These are phyloP conservation scores for Neurospora sp. DNA, from an alignment of 2,329 filamentous ascomycete species.

Conservation along the genomic window DNA sequence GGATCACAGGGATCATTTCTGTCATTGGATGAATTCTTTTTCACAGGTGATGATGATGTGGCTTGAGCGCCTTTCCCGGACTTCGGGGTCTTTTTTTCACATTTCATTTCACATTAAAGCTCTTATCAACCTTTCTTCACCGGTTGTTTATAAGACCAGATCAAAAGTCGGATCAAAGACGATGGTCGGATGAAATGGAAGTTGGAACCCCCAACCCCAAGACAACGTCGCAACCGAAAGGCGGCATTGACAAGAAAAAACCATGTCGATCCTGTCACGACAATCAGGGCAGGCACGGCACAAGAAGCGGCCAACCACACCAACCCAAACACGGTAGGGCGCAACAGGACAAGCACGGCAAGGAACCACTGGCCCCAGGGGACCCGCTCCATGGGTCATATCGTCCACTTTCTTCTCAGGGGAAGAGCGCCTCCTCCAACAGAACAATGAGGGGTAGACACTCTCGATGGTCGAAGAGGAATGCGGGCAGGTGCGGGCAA, in stretches of 20 bases:
- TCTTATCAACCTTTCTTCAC: not conserved
- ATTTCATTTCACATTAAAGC: not conserved
- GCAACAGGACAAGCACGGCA: not conserved
- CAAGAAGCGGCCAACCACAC: not conserved
- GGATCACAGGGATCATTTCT: not conserved
- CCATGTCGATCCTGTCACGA: not conserved
- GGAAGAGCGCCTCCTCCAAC: not conserved
- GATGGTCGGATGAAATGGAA: not conserved
- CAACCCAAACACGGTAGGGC: not conserved
- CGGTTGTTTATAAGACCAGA: not conserved
- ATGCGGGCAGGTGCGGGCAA: not conserved
- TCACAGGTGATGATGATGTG: conserved; percentile 4
- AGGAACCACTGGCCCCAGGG: not conserved
- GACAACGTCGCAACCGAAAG: not conserved
- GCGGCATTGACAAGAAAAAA: not conserved
- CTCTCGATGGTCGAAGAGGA: not conserved
- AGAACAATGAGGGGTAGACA: not conserved
- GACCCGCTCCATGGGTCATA: not conserved
- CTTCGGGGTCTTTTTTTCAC: not conserved
- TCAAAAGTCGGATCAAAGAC: not conserved
- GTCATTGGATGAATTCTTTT: not conserved
- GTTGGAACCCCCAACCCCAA: not conserved
- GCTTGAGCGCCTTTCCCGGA: not conserved
- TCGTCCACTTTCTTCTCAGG: not conserved
- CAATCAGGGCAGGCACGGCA: not conserved